Evolutionary conservation across 2,329 filamentous ascomycete genomes (phyloP).

Genomic region (Decorospora gaudefroyi): DNA sequence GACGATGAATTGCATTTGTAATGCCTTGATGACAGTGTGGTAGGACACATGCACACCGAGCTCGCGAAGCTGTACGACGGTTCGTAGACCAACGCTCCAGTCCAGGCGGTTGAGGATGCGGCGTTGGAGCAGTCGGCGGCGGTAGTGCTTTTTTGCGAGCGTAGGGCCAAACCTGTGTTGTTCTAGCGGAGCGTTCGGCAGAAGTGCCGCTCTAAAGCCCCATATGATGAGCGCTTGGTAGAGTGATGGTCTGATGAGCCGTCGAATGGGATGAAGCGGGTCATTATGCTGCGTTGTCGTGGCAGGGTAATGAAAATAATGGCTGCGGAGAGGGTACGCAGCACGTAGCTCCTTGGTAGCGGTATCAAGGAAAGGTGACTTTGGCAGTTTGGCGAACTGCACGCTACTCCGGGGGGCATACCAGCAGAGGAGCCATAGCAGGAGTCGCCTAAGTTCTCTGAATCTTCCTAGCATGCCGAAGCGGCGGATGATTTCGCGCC

Average conservation of each 20-base stretch:
- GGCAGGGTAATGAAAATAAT: slow-evolving; percentile 26
- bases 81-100: slow-evolving; percentile 39
- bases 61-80: slow-evolving; percentile 37
- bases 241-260: slow-evolving; percentile 31
- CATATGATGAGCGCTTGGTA: slow-evolving; percentile 42
- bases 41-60: slow-evolving; percentile 33
- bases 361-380: slow-evolving; percentile 28
- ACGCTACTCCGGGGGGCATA: slow-evolving; percentile 36
- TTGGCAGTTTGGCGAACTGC: slow-evolving; percentile 28
- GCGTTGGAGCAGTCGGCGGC: slow-evolving; percentile 23
- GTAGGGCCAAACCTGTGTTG: slow-evolving; percentile 26
- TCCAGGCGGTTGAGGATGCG: slow-evolving; percentile 22
- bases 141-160: slow-evolving; percentile 34
- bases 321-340: slow-evolving; percentile 15
- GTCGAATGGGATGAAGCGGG: slow-evolving; percentile 32
- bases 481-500: slow-evolving; percentile 63
- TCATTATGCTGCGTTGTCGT: slow-evolving; percentile 11
- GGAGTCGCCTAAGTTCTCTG: slow-evolving; percentile 57
- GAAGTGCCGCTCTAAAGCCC: slow-evolving; percentile 41
- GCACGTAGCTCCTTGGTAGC: slow-evolving; percentile 26
- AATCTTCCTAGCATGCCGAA: slow-evolving; percentile 62
- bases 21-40: slow-evolving; percentile 32
- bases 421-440: slow-evolving; percentile 56
- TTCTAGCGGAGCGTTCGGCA: slow-evolving; percentile 31
- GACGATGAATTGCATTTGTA: slow-evolving; percentile 36